Evolutionary conservation across 1,284 basidiomycete genomes (phyloP).

Genomic region (Malassezia brasiliensis): DNA sequence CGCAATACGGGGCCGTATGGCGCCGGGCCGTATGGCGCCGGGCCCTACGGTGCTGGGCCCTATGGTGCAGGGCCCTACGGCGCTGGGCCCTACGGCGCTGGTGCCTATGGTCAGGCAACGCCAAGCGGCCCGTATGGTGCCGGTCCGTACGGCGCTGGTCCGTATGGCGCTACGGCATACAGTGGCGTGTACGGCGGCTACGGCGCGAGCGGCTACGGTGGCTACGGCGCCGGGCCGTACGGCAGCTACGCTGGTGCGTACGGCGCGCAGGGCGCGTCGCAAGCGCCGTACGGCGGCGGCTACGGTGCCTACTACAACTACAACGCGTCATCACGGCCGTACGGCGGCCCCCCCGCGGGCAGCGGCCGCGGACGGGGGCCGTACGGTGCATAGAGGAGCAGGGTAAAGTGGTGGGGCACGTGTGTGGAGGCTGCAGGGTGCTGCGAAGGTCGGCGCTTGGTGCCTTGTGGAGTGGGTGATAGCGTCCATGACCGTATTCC

Average conservation of each 20-base stretch:
- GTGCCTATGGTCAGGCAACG: slow-evolving; percentile 3
- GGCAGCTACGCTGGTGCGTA: neutral
- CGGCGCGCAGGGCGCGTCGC: no score
- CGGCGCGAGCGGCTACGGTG: slow-evolving; percentile 14
- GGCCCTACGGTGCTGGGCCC: slow-evolving; percentile 3
- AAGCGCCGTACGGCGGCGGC: neutral
- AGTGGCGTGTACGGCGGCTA: slow-evolving; percentile 21
- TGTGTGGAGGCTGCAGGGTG: neutral
- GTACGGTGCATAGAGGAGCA: no score
- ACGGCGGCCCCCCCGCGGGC: no score
- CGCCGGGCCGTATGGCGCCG: neutral
- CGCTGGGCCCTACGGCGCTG: slow-evolving; percentile 10
- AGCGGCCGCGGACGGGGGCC: no score
- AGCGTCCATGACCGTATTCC: slow-evolving; percentile 21
- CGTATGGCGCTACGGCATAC: slow-evolving; percentile 17
- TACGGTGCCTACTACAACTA: no score
- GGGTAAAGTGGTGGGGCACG: no score
- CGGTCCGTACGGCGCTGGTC: slow-evolving; percentile 11
- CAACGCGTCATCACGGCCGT: no score
- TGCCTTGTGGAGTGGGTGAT: no score
- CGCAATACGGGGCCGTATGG: slow-evolving; percentile 12
- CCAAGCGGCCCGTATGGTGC: slow-evolving; percentile 9
- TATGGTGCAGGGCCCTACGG: neutral
- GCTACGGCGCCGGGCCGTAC: slow-evolving; percentile 12
- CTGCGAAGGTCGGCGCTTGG: no score